Conservation (phyloP, 164 flowering plant genomes). For the Nelumbo lutea region DNA sequence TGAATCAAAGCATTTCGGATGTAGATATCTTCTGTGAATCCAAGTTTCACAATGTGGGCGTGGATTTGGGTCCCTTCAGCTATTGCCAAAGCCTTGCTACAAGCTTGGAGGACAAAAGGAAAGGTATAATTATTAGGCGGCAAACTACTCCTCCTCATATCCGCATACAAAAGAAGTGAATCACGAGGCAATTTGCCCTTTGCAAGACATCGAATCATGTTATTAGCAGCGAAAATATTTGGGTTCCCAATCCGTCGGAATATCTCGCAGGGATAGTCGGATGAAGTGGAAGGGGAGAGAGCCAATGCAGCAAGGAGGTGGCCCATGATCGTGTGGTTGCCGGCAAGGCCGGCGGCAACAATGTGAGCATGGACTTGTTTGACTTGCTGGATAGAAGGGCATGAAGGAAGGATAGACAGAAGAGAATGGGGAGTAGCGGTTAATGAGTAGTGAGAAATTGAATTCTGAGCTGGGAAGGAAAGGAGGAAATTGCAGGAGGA, state of each 20-base stretch:
- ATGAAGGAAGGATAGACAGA: conserved; percentile 22
- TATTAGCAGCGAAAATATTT: conserved; percentile 31
- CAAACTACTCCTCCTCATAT: conserved; percentile 3
- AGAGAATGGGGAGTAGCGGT: conserved; percentile 4
- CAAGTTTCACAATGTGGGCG: conserved; percentile 28
- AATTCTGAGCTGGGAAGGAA: background rate
- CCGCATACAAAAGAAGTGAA: conserved; percentile 20
- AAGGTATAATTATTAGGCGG: conserved; percentile 39
- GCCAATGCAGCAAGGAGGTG: conserved; percentile 32
- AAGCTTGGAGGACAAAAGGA: conserved; percentile 47
- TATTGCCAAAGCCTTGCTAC: conserved; percentile 26
- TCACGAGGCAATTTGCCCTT: conserved; percentile 22
- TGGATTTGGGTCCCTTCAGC: conserved; percentile 40
- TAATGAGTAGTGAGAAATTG: conserved; percentile 9
- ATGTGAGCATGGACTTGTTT: conserved; percentile 43
- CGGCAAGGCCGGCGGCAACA: conserved; percentile 29
- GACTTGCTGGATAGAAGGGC: conserved; percentile 33
- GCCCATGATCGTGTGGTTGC: conserved; percentile 18
- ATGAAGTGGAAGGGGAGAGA: conserved; percentile 20
- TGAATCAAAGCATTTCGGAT: conserved; percentile 41
- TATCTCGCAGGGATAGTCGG: conserved; percentile 20
- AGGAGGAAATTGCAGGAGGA: background rate
- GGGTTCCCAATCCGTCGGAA: conserved; percentile 18
- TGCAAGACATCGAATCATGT: conserved; percentile 35
- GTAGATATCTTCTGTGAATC: conserved; percentile 32